Conservation (phyloP, 1,284 basidiomycete genomes). For the Sanghuangporus baumii region DNA sequence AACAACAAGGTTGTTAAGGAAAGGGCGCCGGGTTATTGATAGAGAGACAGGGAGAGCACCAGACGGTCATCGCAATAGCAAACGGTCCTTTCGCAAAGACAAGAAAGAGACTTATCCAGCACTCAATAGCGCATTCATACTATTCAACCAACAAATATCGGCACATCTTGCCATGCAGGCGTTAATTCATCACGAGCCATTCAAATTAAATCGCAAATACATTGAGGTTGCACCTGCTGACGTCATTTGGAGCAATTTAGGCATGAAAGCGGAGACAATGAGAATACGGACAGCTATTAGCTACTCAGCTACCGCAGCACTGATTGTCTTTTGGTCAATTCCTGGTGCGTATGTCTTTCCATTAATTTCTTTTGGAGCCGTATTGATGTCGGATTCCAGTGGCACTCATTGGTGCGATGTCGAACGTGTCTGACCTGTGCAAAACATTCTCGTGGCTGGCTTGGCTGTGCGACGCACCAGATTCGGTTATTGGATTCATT, state of each 20-base stretch:
- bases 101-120: conserved; percentile 53
- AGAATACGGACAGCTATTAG: conserved; percentile 56
- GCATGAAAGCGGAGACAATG: conserved; percentile 86
- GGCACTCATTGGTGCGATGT: conserved; percentile 81
- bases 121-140: conserved; percentile 83
- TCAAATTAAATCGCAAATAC: conserved; percentile 65
- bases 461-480: conserved; percentile 77
- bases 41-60: conserved; percentile 24
- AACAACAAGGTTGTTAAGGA: conserved; percentile 46
- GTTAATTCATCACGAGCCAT: conserved; percentile 74
- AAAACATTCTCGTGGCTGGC: conserved; percentile 60
- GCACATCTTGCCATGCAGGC: conserved; percentile 81
- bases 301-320: conserved; percentile 54
- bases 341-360: conserved; percentile 41
- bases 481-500: conserved; percentile 74
- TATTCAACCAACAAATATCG: conserved; percentile 91
- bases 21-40: conserved; percentile 34
- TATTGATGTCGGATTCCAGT: conserved; percentile 46
- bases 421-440: conserved; percentile 78
- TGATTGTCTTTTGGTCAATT: conserved; percentile 71
- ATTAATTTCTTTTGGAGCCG: neutral
- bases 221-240: conserved; percentile 79
- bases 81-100: conserved; percentile 18
- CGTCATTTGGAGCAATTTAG: conserved; percentile 87
- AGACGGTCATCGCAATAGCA: conserved; percentile 4